phyloP scores from a whole-genome alignment of 768 basidiomycete genomes.

The Dacryopinax primogenitus region DNA sequence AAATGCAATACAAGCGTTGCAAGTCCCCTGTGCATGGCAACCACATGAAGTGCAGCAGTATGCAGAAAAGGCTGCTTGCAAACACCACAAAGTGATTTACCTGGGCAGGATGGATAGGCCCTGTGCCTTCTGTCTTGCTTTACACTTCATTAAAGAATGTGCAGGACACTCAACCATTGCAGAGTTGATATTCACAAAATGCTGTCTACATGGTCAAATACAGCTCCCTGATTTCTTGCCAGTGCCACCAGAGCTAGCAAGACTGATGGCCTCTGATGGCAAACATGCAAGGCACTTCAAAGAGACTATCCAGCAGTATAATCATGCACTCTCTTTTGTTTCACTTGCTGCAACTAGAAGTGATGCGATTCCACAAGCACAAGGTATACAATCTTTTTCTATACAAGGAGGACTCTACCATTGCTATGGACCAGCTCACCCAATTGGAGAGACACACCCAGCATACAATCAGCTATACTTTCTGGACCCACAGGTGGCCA shows the following conservation, averaged over 20 bases:
- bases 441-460: neutral
- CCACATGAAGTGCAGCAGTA: neutral
- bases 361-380: neutral
- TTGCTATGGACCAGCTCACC: constrained; percentile 8
- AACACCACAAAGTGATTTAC: neutral
- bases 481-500: neutral
- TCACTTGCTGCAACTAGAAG: constrained; percentile 13
- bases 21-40: neutral
- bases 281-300: constrained; percentile 9
- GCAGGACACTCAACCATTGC: neutral
- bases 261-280: neutral
- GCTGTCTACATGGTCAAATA: neutral
- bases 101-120: neutral
- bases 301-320: constrained; percentile 14
- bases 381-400: constrained; percentile 4
- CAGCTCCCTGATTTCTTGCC: neutral
- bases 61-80: neutral
- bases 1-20: neutral
- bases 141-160: constrained; percentile 6
- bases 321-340: constrained; percentile 17
- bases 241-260: neutral
- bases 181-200: neutral
- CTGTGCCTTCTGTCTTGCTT: neutral
- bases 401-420: constrained; percentile 15
- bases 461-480: constrained; percentile 16